Evolutionary conservation across 345 rosid species (phyloP), one percentile per base, ranked within the genome.

Genomic region (Acer saccharum): DNA sequence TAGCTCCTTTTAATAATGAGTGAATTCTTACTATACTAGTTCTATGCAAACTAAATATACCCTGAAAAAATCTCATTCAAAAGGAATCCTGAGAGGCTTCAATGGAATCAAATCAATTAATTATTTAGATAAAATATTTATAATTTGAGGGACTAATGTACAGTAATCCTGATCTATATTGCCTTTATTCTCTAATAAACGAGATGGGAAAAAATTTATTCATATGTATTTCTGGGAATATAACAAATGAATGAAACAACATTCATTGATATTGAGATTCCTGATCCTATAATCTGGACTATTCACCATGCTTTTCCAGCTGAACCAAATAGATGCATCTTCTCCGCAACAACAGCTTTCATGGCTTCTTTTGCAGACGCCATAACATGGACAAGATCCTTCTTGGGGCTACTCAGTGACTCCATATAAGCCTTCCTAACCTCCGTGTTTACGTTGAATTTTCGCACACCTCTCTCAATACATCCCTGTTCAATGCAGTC

Each of bases 381-480:
- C 89, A 95, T 90, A 62, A 92, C 85, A 77, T 90, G 83, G 61
- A 95, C 94, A 18, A 95, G 84, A 73, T 92, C 99, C 6, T 88
- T 90, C 83, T 84, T 82, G 3, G 84, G 88, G 48, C 65, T 79
- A 79, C 70, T 81, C 65, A 95, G 83, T 54, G 93, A 82, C 16
- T 93, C 92, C 92, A 89, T 83, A 85, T 91, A 95, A 11, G 97
- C 99, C 74, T 85, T 89, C 27, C 98, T 86, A 67, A 95, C 86
- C 84, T 95, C 99, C 0, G 99, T 95, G 87, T 95, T 93, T 57
- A 95, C 98, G 20, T 92, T 93, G 84, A 95, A 93, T 89, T 93
- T 95, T 65, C 91, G 91, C 80, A 93, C 91, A 7, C 99, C 98
- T 17, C 80, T 84, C 72, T 87, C 89, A 55, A 92, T 92, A 79